These are phyloP conservation scores for Rhizophora apiculata DNA, from an alignment of 345 rosid genomes.

Conservation along the genomic window DNA sequence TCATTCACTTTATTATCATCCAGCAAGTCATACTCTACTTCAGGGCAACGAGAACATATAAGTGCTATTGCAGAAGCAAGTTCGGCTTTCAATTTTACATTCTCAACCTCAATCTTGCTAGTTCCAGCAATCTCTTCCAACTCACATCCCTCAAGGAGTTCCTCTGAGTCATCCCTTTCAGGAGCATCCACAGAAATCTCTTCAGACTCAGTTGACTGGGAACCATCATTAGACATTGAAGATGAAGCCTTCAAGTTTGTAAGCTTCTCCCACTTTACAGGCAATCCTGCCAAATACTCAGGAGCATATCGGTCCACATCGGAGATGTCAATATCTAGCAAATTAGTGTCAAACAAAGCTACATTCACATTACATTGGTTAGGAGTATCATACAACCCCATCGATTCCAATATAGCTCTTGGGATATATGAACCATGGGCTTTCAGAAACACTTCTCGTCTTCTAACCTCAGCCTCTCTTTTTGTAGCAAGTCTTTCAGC, in stretches of 20 bases:
- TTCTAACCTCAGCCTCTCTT: conserved; percentile 85
- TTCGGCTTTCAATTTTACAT: conserved; percentile 93
- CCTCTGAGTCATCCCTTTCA: conserved; percentile 46
- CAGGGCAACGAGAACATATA: conserved; percentile 65
- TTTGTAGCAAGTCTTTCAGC: conserved; percentile 92
- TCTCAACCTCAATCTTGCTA: conserved; percentile 93
- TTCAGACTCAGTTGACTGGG: conserved; percentile 52
- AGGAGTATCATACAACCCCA: conserved; percentile 87
- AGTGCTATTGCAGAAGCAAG: conserved; percentile 88
- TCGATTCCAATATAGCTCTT: conserved; percentile 66
- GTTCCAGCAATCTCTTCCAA: conserved; percentile 88
- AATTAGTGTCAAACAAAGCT: conserved; percentile 72
- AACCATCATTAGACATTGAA: conserved; percentile 61
- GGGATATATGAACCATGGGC: conserved; percentile 64
- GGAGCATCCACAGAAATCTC: conserved; percentile 41
- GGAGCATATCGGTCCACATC: conserved; percentile 86
- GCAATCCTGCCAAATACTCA: conserved; percentile 60
- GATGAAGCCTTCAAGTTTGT: conserved; percentile 53
- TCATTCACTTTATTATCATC: conserved; percentile 61
- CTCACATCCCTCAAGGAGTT: conserved; percentile 61
- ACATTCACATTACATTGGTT: conserved; percentile 91
- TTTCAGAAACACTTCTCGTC: conserved; percentile 82
- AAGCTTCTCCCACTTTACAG: conserved; percentile 50
- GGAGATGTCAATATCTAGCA: conserved; percentile 72
- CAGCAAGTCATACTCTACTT: conserved; percentile 57